Conservation (phyloP, 805 yeast genomes). For the Jamesozyma lodderae region DNA sequence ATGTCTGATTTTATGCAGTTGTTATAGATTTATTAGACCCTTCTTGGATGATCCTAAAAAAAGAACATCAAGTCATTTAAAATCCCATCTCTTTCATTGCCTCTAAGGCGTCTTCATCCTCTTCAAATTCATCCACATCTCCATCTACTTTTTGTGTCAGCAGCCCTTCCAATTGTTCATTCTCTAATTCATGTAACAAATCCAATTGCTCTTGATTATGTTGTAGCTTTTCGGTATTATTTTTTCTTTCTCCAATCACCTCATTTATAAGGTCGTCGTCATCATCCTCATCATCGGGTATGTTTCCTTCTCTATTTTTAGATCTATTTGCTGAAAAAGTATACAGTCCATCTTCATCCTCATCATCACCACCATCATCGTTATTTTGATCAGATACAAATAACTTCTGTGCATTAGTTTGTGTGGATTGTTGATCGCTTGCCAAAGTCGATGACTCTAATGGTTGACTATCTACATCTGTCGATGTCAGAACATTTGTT, state of each 20-base stretch:
- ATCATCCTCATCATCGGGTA: background rate
- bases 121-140: constrained; percentile 10
- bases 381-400: background rate
- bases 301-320: background rate
- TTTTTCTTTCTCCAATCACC: background rate
- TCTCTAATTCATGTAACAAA: background rate
- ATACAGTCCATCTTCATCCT: background rate
- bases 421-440: background rate
- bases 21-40: no score
- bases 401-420: background rate
- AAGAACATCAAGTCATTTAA: no score
- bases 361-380: constrained; percentile 3
- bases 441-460: background rate
- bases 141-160: background rate
- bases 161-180: background rate
- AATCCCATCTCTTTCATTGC: constrained; percentile 15
- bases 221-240: background rate
- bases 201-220: background rate
- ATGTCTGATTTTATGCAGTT: no score
- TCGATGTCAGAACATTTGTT: background rate
- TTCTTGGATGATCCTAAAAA: no score
- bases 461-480: background rate
- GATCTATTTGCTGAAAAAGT: background rate
- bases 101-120: constrained; percentile 22
- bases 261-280: background rate